Conservation (phyloP, 345 rosid species). For the Nephelium lappaceum region DNA sequence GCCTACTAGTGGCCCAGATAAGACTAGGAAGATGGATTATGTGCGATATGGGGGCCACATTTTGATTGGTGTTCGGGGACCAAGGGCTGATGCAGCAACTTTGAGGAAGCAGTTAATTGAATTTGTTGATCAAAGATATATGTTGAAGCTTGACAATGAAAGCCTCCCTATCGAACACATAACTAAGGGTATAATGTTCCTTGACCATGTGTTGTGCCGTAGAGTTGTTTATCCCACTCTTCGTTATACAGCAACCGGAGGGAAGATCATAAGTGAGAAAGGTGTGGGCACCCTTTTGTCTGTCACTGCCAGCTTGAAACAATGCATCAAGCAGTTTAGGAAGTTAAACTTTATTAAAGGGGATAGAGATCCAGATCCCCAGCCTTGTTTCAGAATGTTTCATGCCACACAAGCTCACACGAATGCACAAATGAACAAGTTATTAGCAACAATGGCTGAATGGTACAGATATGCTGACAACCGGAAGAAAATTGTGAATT, state of each 20-base stretch:
- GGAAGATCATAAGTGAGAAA: constrained; percentile 96
- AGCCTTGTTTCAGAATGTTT: constrained; percentile 96
- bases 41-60: constrained; percentile 90
- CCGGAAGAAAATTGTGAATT: constrained; percentile 84
- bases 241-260: constrained; percentile 92
- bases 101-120: constrained; percentile 91
- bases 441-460: constrained; percentile 81
- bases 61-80: constrained; percentile 89
- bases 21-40: constrained; percentile 89
- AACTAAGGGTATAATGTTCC: constrained; percentile 97
- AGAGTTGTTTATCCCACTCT: constrained; percentile 97
- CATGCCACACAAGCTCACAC: constrained; percentile 98
- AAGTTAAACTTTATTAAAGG: constrained; percentile 85
- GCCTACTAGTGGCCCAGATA: constrained; percentile 98
- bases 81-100: constrained; percentile 92
- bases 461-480: constrained; percentile 95
- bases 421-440: constrained; percentile 93
- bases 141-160: constrained; percentile 90
- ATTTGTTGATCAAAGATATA: constrained; percentile 87
- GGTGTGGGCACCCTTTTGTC: constrained; percentile 98
- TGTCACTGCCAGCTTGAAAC: constrained; percentile 90
- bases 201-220: constrained; percentile 93
- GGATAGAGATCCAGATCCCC: constrained; percentile 94
- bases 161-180: constrained; percentile 91
- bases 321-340: constrained; percentile 91